A percentile compares a stretch with the other conserved stretches of the same genome.
These are phyloP conservation scores for Magnusiomyces paraingens DNA, from an alignment of 1,139 yeast genomes.

Conservation along the genomic window DNA sequence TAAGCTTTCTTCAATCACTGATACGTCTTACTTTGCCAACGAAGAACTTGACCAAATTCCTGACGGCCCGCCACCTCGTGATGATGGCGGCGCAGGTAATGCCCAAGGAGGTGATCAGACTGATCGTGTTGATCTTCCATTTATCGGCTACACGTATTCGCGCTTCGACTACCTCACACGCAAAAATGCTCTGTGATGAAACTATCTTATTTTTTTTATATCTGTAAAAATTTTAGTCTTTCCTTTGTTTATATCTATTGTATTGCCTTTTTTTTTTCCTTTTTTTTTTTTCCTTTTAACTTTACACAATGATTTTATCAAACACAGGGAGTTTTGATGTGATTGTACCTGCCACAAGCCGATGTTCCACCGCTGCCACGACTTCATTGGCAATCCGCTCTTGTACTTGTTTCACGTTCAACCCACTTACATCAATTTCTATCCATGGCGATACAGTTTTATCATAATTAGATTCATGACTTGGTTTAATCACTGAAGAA, in stretches of 20 bases:
- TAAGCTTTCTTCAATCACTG: constrained; percentile 78
- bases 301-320: neutral
- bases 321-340: neutral
- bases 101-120: constrained; percentile 46
- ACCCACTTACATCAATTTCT: constrained; percentile 1
- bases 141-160: constrained; percentile 93
- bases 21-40: constrained; percentile 95
- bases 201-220: neutral
- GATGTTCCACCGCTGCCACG: neutral
- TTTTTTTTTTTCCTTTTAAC: neutral
- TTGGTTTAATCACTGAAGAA: neutral
- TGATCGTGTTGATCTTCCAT: constrained; percentile 83
- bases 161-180: constrained; percentile 87
- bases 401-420: constrained; percentile 1
- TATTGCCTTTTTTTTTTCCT: neutral
- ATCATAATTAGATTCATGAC: neutral
- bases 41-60: constrained; percentile 96
- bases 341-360: neutral
- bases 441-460: constrained; percentile 3
- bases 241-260: constrained; percentile 1
- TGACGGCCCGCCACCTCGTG: constrained; percentile 56
- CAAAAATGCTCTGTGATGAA: constrained; percentile 61
- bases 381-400: neutral
- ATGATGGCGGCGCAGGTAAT: constrained; percentile 22
- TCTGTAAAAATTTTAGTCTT: neutral